phyloP scores from a whole-genome alignment of 495 filamentous ascomycete species.

The Penicillium atrosanguineum region DNA sequence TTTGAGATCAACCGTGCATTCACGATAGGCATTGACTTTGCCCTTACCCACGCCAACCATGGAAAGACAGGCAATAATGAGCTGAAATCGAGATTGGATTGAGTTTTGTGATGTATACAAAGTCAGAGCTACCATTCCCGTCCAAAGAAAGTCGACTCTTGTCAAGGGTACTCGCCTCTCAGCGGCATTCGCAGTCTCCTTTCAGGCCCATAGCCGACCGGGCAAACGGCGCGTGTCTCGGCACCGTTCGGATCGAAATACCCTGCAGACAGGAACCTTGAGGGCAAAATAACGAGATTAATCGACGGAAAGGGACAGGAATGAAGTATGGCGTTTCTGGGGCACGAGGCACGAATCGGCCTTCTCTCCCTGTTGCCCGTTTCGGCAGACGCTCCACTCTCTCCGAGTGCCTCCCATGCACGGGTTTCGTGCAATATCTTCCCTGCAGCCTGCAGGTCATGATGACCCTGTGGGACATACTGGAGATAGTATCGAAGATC shows the following conservation, averaged over 20 bases:
- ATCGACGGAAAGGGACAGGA: constrained; percentile 4
- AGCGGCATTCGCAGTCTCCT: constrained; percentile 11
- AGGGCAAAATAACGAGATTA: not conserved
- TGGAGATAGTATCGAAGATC: not conserved
- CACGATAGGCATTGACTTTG: not conserved
- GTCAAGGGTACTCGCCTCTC: not conserved
- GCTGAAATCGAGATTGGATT: not conserved
- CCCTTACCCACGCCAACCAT: not conserved
- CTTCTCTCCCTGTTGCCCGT: constrained; percentile 21
- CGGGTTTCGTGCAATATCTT: constrained; percentile 20
- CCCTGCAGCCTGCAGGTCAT: constrained; percentile 25
- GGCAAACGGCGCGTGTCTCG: constrained; percentile 11
- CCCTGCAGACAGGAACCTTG: constrained; percentile 9
- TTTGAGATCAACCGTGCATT: constrained; percentile 12
- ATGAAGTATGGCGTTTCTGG: constrained; percentile 15
- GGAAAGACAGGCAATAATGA: not conserved
- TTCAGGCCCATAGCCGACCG: constrained; percentile 13
- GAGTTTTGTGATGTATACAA: not conserved
- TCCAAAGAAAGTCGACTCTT: not conserved
- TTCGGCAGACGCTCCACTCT: constrained; percentile 13
- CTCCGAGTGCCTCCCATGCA: constrained; percentile 17
- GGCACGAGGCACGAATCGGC: constrained; percentile 18
- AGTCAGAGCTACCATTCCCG: too few relatives aligned
- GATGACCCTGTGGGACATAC: constrained; percentile 7
- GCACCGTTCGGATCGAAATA: constrained; percentile 9